phyloP scores from a whole-genome alignment of 306 rosid species.

The Castanopsis chinensis region DNA sequence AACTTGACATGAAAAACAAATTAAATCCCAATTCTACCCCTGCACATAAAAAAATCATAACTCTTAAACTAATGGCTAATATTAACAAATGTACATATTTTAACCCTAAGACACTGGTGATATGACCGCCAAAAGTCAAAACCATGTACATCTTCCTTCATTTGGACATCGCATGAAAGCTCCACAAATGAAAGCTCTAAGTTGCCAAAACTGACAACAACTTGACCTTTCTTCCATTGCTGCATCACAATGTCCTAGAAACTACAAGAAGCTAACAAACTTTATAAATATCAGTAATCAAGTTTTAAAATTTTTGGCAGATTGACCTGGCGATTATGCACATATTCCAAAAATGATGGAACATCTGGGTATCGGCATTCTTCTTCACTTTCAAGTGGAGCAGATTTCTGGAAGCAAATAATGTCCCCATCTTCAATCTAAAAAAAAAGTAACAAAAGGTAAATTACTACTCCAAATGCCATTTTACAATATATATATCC shows the following conservation, averaged over 20 bases:
- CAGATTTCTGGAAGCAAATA: conserved; percentile 79
- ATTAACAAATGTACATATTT: neutral
- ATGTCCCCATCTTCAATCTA: conserved; percentile 97
- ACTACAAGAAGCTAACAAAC: neutral
- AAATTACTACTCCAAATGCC: neutral
- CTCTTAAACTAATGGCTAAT: neutral
- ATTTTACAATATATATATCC: neutral
- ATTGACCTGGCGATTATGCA: conserved; percentile 85
- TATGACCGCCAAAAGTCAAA: conserved; percentile 5
- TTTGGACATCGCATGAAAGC: neutral
- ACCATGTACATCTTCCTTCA: neutral
- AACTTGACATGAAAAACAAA: neutral
- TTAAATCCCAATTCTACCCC: neutral
- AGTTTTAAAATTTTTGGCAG: neutral
- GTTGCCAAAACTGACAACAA: conserved; percentile 5
- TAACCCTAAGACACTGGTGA: neutral
- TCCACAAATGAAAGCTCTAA: conserved; percentile 3
- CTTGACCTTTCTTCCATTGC: conserved; percentile 2
- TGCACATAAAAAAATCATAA: neutral
- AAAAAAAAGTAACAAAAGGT: conserved; percentile 12
- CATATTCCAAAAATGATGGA: conserved; percentile 82
- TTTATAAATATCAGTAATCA: neutral
- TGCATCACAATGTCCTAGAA: conserved; percentile 5
- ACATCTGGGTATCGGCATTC: conserved; percentile 69
- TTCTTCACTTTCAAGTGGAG: conserved; percentile 40